These are phyloP conservation scores for Aspergillus awamori DNA, from an alignment of 2,329 filamentous ascomycete genomes.

Conservation along the genomic window DNA sequence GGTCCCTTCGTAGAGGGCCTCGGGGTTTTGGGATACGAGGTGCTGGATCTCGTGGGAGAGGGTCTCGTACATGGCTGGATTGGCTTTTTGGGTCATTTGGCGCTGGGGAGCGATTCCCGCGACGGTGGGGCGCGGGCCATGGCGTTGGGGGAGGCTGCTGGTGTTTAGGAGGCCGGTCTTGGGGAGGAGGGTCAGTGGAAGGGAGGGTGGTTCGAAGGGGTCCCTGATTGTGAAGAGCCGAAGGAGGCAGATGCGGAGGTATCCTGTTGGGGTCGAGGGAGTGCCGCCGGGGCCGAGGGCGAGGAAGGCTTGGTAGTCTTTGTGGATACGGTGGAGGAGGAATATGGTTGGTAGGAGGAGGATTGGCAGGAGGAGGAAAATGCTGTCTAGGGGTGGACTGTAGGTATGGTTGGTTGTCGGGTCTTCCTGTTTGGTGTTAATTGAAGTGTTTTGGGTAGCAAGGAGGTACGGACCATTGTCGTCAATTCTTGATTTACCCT, in stretches of 20 bases:
- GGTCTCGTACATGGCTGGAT: slow-evolving; percentile 55
- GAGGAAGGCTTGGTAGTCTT: slow-evolving; percentile 69
- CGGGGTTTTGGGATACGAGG: slow-evolving; percentile 53
- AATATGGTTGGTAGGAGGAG: slow-evolving; percentile 53
- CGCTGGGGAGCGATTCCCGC: slow-evolving; percentile 80
- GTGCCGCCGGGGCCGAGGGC: slow-evolving; percentile 79
- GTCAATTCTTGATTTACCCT: background rate
- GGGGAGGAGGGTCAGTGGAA: slow-evolving; percentile 57
- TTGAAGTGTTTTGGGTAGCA: background rate
- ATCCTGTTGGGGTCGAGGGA: slow-evolving; percentile 71
- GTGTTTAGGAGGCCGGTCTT: slow-evolving; percentile 61
- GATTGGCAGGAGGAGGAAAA: slow-evolving; percentile 13
- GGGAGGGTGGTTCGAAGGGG: slow-evolving; percentile 63
- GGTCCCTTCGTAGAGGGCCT: slow-evolving; percentile 61
- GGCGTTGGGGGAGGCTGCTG: slow-evolving; percentile 59
- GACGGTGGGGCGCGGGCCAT: slow-evolving; percentile 66
- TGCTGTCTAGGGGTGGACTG: background rate
- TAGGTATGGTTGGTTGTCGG: background rate
- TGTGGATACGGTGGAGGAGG: slow-evolving; percentile 63
- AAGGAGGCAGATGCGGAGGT: slow-evolving; percentile 72
- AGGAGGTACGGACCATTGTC: background rate
- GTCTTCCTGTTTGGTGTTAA: background rate
- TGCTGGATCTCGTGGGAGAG: slow-evolving; percentile 58
- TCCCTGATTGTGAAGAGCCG: slow-evolving; percentile 71
- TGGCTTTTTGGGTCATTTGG: slow-evolving; percentile 70